A percentile compares a stretch with the other conserved stretches of the same genome.
phyloP scores from a whole-genome alignment of 2,329 filamentous ascomycete genomes.

The Penicillium glabrum region DNA sequence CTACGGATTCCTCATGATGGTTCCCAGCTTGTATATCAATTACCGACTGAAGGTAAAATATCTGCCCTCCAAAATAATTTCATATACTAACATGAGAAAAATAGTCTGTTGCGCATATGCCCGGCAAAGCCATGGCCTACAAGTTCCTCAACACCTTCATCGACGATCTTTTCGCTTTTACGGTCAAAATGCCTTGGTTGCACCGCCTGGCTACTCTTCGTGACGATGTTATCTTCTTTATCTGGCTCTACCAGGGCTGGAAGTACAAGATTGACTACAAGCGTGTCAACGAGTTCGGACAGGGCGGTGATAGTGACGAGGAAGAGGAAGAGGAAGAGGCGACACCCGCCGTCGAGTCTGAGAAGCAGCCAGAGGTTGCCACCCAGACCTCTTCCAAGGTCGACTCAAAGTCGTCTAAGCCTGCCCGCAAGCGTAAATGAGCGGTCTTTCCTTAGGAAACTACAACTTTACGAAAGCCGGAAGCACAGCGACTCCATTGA shows the following conservation, averaged over 20 bases:
- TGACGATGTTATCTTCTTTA: slow-evolving; percentile 97
- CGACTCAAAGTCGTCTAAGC: slow-evolving; percentile 18
- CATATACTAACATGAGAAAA: not conserved
- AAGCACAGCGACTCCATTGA: not conserved
- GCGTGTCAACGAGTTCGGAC: slow-evolving; percentile 95
- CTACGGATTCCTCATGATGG: slow-evolving; percentile 99
- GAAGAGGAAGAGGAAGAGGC: slow-evolving; percentile 55
- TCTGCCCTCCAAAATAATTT: not conserved
- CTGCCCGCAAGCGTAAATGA: slow-evolving; percentile 37
- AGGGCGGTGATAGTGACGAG: slow-evolving; percentile 88
- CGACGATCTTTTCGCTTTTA: slow-evolving; percentile 97
- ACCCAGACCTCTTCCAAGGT: slow-evolving; percentile 31
- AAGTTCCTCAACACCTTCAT: slow-evolving; percentile 99
- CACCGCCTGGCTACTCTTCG: slow-evolving; percentile 89
- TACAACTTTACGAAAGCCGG: not conserved
- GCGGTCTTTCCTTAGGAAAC: not conserved
- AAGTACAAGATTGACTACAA: slow-evolving; percentile 89
- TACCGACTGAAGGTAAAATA: slow-evolving; percentile 78
- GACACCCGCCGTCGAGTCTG: slow-evolving; percentile 15
- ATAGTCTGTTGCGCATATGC: slow-evolving; percentile 86
- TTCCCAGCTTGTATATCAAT: slow-evolving; percentile 96
- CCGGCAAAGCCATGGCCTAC: slow-evolving; percentile 93
- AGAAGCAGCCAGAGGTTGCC: slow-evolving; percentile 18
- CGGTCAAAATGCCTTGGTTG: slow-evolving; percentile 97
- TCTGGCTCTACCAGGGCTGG: slow-evolving; percentile 94